Evolutionary conservation across 2,329 filamentous ascomycete genomes (phyloP).

Genomic region (Cordyceps sp.): DNA sequence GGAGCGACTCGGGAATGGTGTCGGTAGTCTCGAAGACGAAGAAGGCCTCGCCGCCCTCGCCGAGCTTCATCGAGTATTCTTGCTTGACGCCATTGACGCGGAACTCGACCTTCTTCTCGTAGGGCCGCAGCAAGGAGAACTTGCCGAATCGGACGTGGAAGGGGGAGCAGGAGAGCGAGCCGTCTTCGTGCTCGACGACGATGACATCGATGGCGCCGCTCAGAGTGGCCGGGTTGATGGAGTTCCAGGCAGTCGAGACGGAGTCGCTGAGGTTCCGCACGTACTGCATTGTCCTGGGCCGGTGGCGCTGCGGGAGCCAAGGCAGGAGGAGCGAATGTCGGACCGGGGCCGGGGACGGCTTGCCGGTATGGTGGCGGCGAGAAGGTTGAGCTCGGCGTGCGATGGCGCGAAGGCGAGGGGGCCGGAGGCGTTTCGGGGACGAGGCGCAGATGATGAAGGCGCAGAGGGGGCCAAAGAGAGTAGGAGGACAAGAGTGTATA

Average conservation of each 20-base stretch:
- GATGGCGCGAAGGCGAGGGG: too few species aligned
- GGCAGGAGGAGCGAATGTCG: too few species aligned
- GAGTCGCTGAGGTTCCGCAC: slow-evolving; percentile 88
- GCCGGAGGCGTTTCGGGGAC: too few species aligned
- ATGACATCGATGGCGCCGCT: slow-evolving; percentile 98
- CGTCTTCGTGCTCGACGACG: slow-evolving; percentile 92
- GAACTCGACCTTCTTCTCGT: slow-evolving; percentile 98
- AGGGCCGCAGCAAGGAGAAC: slow-evolving; percentile 86
- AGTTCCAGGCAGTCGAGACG: slow-evolving; percentile 98
- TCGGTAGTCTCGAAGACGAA: slow-evolving; percentile 96
- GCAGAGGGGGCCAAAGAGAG: too few species aligned
- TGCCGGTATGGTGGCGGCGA: too few species aligned
- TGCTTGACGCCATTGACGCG: slow-evolving; percentile 84
- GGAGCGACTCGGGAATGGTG: slow-evolving; percentile 78
- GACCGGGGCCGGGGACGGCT: too few species aligned
- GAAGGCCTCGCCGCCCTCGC: slow-evolving; percentile 93
- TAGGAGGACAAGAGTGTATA: too few species aligned
- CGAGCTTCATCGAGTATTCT: slow-evolving; percentile 94
- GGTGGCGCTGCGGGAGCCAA: too few species aligned
- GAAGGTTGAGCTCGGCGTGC: too few species aligned
- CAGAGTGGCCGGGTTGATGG: slow-evolving; percentile 92
- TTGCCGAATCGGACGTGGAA: slow-evolving; percentile 99
- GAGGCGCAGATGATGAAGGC: too few species aligned
- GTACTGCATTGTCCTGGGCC: slow-evolving; percentile 80
- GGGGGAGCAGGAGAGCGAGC: slow-evolving; percentile 74